Evolutionary conservation across 495 filamentous ascomycete species (phyloP).

Genomic region (Penicillium bialowiezense): DNA sequence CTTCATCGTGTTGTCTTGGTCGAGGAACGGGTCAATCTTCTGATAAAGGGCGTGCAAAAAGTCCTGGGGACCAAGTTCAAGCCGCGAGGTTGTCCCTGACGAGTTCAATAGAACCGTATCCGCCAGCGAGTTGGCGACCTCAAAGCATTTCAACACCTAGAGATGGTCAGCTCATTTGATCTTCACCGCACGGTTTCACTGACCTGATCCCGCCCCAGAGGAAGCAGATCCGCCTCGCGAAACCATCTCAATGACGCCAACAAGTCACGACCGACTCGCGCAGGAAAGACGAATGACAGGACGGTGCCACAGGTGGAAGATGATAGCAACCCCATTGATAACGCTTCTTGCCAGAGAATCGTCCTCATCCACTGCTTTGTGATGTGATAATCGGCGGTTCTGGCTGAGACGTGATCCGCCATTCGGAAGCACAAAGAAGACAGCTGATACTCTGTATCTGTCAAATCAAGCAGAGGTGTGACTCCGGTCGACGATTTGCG

Average conservation of each 20-base stretch:
- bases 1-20: slow-evolving; percentile 25
- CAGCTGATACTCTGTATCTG: slow-evolving; percentile 18
- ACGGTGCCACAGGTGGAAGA: slow-evolving; percentile 50
- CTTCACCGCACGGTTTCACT: neutral
- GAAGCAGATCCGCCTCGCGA: slow-evolving; percentile 26
- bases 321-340: slow-evolving; percentile 50
- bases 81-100: neutral
- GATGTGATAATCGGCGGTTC: slow-evolving; percentile 30
- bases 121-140: slow-evolving; percentile 33
- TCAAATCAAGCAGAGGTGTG: slow-evolving; percentile 4
- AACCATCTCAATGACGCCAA: slow-evolving; percentile 40
- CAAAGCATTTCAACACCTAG: slow-evolving; percentile 33
- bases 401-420: slow-evolving; percentile 12
- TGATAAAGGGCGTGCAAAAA: slow-evolving; percentile 33
- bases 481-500: neutral
- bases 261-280: slow-evolving; percentile 67
- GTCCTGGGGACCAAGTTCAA: slow-evolving; percentile 27
- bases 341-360: slow-evolving; percentile 71
- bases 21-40: slow-evolving; percentile 28
- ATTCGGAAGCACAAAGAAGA: slow-evolving; percentile 15
- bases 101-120: slow-evolving; percentile 27
- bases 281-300: slow-evolving; percentile 69
- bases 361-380: slow-evolving; percentile 67
- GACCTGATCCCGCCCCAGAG: slow-evolving; percentile 34
- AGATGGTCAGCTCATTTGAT: neutral